Percentiles rank a stretch among this genome's conserved stretches.
Conservation (phyloP, 1,284 basidiomycete species). For the Agaricales sp. region DNA sequence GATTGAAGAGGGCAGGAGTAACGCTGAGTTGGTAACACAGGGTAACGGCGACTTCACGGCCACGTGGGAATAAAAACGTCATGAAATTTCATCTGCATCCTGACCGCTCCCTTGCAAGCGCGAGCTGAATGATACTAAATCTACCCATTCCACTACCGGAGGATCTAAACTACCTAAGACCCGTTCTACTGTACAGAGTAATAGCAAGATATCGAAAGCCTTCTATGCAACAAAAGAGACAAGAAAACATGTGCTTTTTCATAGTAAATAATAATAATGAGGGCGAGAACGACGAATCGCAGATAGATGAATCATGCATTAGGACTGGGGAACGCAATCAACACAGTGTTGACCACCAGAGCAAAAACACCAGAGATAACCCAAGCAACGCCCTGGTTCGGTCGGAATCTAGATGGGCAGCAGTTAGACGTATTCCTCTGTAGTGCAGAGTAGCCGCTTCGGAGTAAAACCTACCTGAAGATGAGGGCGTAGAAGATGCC, state of each 20-base stretch:
- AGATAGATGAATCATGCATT: neutral
- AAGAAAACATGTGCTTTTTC: no score
- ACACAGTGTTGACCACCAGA: neutral
- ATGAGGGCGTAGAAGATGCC: constrained; percentile 24
- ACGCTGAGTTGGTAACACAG: neutral
- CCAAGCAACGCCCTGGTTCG: neutral
- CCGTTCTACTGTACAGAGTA: neutral
- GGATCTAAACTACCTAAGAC: neutral
- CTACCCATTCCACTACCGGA: neutral
- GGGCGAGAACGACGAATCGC: no score
- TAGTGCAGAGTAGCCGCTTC: neutral
- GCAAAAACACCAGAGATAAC: neutral
- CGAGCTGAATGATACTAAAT: neutral
- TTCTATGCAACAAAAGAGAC: no score
- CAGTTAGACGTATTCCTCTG: neutral
- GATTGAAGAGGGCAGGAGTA: neutral
- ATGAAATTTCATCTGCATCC: neutral
- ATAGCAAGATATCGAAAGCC: neutral
- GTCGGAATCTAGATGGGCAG: neutral
- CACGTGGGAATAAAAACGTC: neutral
- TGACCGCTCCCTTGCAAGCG: no score
- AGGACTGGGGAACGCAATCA: neutral
- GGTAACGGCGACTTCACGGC: neutral
- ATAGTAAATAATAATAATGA: no score
- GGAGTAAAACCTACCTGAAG: neutral